phyloP scores from a whole-genome alignment of 2,329 filamentous ascomycete species.

The Kalaharituber pfeilii region DNA sequence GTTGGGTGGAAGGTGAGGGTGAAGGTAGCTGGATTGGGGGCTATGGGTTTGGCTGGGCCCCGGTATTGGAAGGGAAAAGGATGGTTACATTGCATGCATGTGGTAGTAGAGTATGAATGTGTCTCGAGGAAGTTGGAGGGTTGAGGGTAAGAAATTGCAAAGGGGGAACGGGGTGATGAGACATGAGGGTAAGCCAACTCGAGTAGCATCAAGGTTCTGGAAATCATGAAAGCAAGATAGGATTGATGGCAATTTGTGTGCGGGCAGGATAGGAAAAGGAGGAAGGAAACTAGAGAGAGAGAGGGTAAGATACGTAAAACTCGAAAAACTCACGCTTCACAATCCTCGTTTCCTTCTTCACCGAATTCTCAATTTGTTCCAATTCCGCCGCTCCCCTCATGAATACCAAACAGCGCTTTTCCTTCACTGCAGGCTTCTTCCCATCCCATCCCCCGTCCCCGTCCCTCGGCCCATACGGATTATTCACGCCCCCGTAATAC shows the following conservation, averaged over 20 bases:
- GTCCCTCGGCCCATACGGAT: constrained; percentile 22
- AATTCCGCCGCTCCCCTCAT: constrained; percentile 29
- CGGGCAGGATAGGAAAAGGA: too few relatives aligned
- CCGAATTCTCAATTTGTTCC: not conserved
- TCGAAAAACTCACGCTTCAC: constrained; percentile 21
- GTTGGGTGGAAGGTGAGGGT: constrained; percentile 47
- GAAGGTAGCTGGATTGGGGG: constrained; percentile 34
- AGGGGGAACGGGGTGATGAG: too few relatives aligned
- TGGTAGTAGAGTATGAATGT: not conserved
- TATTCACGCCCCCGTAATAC: constrained; percentile 27
- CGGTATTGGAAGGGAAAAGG: not conserved
- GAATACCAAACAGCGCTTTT: constrained; percentile 47
- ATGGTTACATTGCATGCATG: not conserved
- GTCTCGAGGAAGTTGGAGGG: not conserved
- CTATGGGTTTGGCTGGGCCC: constrained; percentile 29
- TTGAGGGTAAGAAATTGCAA: too few relatives aligned
- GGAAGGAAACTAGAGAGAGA: too few relatives aligned
- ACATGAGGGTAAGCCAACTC: too few relatives aligned
- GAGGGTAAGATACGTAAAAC: constrained; percentile 8
- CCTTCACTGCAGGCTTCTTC: constrained; percentile 34
- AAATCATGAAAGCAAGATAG: too few relatives aligned
- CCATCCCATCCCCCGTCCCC: constrained; percentile 22
- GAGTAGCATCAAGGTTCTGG: too few relatives aligned
- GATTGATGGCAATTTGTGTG: too few relatives aligned
- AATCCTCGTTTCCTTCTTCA: not conserved